phyloP scores from a whole-genome alignment of 257 asterid species.

The Nyctanthes arbortristis region DNA sequence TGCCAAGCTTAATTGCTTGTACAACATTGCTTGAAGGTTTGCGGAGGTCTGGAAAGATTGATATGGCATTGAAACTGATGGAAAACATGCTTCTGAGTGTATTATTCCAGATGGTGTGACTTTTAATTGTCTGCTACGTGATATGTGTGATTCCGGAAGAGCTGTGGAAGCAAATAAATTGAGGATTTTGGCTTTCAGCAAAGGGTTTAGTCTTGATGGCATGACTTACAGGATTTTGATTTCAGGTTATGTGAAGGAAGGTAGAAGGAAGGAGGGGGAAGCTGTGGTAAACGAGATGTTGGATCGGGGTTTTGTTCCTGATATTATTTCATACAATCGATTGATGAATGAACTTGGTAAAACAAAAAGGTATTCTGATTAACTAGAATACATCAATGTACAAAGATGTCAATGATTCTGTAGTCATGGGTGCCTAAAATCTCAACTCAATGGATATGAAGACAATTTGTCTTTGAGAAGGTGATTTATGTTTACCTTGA shows the following conservation, averaged over 20 bases:
- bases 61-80: conserved; percentile 43
- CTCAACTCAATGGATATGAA: not conserved
- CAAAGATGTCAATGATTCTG: not conserved
- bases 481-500: not conserved
- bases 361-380: conserved; percentile 25
- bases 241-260: conserved; percentile 61
- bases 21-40: conserved; percentile 72
- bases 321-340: conserved; percentile 74
- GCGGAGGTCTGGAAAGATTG: conserved; percentile 37
- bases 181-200: conserved; percentile 63
- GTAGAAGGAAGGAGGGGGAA: conserved; percentile 74
- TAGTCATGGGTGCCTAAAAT: too few relatives aligned
- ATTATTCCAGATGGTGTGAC: conserved; percentile 78
- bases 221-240: conserved; percentile 76
- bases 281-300: conserved; percentile 79
- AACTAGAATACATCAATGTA: not conserved
- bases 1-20: conserved; percentile 73
- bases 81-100: conserved; percentile 59
- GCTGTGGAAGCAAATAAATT: conserved; percentile 71
- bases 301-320: conserved; percentile 78
- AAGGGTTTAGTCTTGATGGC: conserved; percentile 74
- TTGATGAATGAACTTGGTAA: conserved; percentile 61
- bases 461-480: not conserved
- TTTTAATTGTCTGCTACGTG: conserved; percentile 64
- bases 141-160: conserved; percentile 62